These are phyloP conservation scores for Penicillium lividum DNA, from an alignment of 495 filamentous ascomycete species.

Conservation along the genomic window DNA sequence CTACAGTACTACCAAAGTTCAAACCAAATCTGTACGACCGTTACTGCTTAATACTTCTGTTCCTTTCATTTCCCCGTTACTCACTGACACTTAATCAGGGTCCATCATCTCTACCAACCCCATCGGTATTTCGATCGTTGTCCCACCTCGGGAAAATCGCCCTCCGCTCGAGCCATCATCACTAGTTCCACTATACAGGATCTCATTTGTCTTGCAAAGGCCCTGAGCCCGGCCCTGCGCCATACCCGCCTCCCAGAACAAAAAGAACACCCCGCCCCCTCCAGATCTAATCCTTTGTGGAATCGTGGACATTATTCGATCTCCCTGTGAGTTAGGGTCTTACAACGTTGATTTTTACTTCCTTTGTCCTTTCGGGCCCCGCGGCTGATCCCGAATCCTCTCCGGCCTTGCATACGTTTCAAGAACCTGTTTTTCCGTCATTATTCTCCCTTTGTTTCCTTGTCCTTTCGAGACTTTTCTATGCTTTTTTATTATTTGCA, in stretches of 20 bases:
- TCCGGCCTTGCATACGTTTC: constrained; percentile 3
- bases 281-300: constrained; percentile 17
- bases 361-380: background rate
- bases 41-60: constrained; percentile 10
- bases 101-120: constrained; percentile 20
- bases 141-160: constrained; percentile 29
- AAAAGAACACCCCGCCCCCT: constrained; percentile 18
- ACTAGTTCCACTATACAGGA: constrained; percentile 12
- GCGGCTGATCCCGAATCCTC: constrained; percentile 11
- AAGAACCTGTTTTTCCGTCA: constrained; percentile 7
- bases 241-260: constrained; percentile 24
- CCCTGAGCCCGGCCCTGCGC: constrained; percentile 15
- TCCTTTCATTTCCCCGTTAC: constrained; percentile 6
- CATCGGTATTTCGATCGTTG: constrained; percentile 23
- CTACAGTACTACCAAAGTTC: constrained; percentile 2
- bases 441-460: background rate
- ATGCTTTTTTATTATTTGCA: background rate
- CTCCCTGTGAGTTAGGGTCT: constrained; percentile 12
- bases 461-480: background rate
- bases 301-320: constrained; percentile 13
- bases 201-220: constrained; percentile 19
- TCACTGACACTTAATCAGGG: constrained; percentile 14
- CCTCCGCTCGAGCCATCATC: constrained; percentile 10
- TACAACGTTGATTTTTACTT: constrained; percentile 7
- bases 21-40: constrained; percentile 26